Conservation (phyloP, 345 rosid genomes). For the Lepidium aucheri region DNA sequence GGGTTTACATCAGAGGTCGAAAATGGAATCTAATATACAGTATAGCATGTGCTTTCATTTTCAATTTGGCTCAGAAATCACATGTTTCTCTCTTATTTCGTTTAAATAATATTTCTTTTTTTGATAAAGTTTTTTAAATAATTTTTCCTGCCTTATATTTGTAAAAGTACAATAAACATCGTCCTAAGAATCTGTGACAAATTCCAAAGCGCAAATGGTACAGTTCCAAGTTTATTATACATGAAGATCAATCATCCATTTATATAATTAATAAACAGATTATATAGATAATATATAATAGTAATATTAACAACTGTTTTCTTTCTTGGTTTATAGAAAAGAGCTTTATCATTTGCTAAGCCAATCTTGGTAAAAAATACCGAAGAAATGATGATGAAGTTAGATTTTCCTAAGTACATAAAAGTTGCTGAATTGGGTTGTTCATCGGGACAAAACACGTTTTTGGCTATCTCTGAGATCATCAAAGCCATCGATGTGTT, state of each 20-base stretch:
- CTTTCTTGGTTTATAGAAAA: background rate
- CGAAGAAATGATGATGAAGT: conserved; percentile 1
- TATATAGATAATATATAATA: background rate
- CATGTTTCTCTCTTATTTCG: too few relatives aligned
- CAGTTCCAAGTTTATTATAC: background rate
- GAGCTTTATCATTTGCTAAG: conserved; percentile 14
- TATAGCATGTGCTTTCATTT: too few relatives aligned
- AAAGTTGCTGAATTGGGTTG: conserved; percentile 47
- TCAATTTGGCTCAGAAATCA: too few relatives aligned
- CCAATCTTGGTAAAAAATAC: conserved; percentile 7
- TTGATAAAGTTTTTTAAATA: too few relatives aligned
- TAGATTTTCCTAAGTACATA: conserved; percentile 10
- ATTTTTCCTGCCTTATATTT: too few relatives aligned
- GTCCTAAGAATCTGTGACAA: too few relatives aligned
- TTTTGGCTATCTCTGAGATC: conserved; percentile 20
- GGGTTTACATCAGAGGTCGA: too few relatives aligned
- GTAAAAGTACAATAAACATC: too few relatives aligned
- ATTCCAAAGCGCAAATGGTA: too few relatives aligned
- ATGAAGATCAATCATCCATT: background rate
- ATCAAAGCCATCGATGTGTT: conserved; percentile 9
- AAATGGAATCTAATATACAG: too few relatives aligned
- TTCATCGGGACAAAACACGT: conserved; percentile 40
- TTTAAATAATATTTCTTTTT: too few relatives aligned
- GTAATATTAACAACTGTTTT: background rate
- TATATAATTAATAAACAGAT: background rate